Evolutionary conservation across 352 stramenopile species (phyloP), one percentile per base, ranked within the genome.

Genomic region (Phytophthora agathidicida): DNA sequence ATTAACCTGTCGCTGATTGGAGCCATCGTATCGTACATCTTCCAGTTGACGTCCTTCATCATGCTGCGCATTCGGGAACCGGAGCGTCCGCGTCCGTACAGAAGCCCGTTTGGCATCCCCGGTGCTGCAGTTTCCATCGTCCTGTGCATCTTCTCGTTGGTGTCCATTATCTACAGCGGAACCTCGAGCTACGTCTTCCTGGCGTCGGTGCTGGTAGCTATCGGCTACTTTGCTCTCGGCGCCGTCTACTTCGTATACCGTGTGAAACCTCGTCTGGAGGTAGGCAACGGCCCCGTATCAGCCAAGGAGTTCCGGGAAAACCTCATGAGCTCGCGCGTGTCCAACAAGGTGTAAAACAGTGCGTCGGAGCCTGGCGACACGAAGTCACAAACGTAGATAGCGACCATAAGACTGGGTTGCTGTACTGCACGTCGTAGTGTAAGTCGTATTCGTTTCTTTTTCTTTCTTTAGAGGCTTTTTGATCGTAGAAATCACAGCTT

Each of bases 1-100:
- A 84, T 86, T 69, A 86, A 86, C 39, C 49, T 86, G 9, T 71
- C 76, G 51, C 71, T 86, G 27, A 83, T 83, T 23, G 76, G 77
- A 6, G 74, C 74, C 16, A 65, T 86, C 23, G 74, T 86, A 36
- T 86, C 77, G 44, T 84, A 86, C 58, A 28, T 71, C 24, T 77
- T 86, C 55, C 77, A 86, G 56, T 60, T 86, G 13, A 60, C 51
- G 5, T 60, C 77, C 8, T 86, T 84, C 59, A 82, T 84, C 31
- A 60, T 60, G 20, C 62, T 86, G 39, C 77, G 77, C 26, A 19
- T 75, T 46, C 45, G 60, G 8, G 77, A 86, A 32, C 77, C 77
- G 6, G 44, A 79, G 7, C 69, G 76, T 17, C 37, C 51, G 16
- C 77, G 77, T 14, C 77, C 74, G 32, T 86, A 84, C 67, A 58